These are phyloP conservation scores for Plantago lanceolata DNA, from an alignment of 305 asterid genomes.

Conservation along the genomic window DNA sequence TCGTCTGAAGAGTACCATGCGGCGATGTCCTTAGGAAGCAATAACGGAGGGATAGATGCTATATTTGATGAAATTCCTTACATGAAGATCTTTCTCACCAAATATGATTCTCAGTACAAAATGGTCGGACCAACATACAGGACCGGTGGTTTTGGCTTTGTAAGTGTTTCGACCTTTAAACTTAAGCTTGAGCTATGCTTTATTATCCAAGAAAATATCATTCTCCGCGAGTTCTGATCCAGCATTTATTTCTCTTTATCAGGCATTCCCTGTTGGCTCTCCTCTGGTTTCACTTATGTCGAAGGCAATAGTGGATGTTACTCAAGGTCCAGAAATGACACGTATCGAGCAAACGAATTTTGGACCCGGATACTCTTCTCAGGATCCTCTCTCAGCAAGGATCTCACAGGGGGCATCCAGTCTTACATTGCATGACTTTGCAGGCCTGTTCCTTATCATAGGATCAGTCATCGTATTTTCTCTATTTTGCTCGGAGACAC, in stretches of 20 bases:
- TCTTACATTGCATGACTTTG: not conserved
- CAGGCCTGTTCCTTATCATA: not conserved
- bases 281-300: not conserved
- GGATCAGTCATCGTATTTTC: not conserved
- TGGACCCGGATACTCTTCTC: not conserved
- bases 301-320: not conserved
- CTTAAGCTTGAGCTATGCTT: not conserved
- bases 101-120: conserved; percentile 38
- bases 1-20: conserved; percentile 33
- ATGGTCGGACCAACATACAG: conserved; percentile 47
- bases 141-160: conserved; percentile 56
- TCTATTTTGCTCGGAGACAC: not conserved
- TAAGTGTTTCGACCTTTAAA: conserved; percentile 28
- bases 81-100: conserved; percentile 42
- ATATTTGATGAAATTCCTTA: conserved; percentile 55
- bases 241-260: not conserved
- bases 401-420: not conserved
- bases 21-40: conserved; percentile 43
- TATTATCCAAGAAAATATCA: not conserved
- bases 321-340: not conserved
- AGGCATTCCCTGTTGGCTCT: conserved; percentile 27
- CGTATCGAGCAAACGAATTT: not conserved
- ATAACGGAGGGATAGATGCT: conserved; percentile 54
- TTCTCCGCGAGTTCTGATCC: conserved; percentile 4
- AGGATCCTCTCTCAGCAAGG: not conserved